Conservation (phyloP, 2,329 filamentous ascomycete species). For the Colletotrichum lini region DNA sequence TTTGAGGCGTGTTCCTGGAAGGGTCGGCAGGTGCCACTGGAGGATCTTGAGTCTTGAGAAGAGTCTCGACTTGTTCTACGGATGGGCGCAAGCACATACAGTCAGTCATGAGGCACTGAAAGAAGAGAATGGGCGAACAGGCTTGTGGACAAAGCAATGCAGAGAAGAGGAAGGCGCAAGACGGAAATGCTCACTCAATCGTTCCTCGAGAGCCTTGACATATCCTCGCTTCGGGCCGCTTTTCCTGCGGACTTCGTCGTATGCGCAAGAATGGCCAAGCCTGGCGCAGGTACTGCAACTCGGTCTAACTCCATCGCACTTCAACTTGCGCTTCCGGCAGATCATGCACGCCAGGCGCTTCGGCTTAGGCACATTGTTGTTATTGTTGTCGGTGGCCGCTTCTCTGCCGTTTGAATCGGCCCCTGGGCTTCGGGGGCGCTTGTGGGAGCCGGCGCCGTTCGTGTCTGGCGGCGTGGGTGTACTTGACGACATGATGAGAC, state of each 20-base stretch:
- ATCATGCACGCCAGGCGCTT: constrained; percentile 97
- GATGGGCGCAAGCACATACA: constrained; percentile 12
- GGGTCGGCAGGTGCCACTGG: constrained; percentile 49
- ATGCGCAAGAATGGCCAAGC: constrained; percentile 89
- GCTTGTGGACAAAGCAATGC: neutral
- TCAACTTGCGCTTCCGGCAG: constrained; percentile 91
- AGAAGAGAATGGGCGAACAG: constrained; percentile 10
- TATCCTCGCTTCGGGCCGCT: constrained; percentile 95
- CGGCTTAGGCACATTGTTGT: constrained; percentile 76
- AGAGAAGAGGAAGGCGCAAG: constrained; percentile 10
- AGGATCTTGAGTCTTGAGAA: constrained; percentile 85
- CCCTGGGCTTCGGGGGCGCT: constrained; percentile 44
- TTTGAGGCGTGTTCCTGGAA: constrained; percentile 52
- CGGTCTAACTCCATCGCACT: constrained; percentile 87
- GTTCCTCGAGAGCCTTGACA: constrained; percentile 92
- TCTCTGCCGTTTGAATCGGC: constrained; percentile 57
- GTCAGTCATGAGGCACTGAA: constrained; percentile 22
- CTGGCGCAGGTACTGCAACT: constrained; percentile 91
- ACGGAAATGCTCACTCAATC: constrained; percentile 77
- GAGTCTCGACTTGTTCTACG: constrained; percentile 90
- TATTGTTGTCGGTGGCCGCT: constrained; percentile 65
- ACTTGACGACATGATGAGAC: constrained; percentile 40
- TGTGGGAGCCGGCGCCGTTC: constrained; percentile 39
- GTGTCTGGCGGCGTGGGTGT: constrained; percentile 43
- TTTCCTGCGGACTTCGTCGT: constrained; percentile 94